Conservation (phyloP, 768 basidiomycete species). For the Phlebiopsis flavidoalba region DNA sequence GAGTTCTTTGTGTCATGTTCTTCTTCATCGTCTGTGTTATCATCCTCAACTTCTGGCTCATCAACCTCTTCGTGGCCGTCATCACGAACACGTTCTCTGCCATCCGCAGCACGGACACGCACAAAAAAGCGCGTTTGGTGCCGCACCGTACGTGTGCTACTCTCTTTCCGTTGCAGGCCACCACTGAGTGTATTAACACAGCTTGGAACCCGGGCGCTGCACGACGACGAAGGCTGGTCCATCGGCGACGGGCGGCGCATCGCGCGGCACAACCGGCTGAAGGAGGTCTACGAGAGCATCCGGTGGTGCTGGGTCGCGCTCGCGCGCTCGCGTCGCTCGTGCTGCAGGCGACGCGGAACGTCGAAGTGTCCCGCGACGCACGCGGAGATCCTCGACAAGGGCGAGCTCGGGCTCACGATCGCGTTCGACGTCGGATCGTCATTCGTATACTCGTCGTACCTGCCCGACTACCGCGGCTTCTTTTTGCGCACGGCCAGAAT, state of each 20-base stretch:
- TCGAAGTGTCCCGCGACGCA: slow-evolving; percentile 45
- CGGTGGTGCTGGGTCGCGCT: slow-evolving; percentile 73
- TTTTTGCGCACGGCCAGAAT: slow-evolving; percentile 59
- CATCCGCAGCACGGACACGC: slow-evolving; percentile 77
- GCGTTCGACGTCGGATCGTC: slow-evolving; percentile 83
- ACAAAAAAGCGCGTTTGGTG: slow-evolving; percentile 91
- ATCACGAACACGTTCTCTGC: slow-evolving; percentile 90
- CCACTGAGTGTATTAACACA: slow-evolving; percentile 14
- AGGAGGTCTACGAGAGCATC: slow-evolving; percentile 52
- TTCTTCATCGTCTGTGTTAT: slow-evolving; percentile 85
- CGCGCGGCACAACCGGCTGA: slow-evolving; percentile 41
- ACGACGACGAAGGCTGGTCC: slow-evolving; percentile 66
- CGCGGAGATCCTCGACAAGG: slow-evolving; percentile 45
- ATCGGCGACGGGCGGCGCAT: slow-evolving; percentile 39
- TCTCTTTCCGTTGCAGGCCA: background rate
- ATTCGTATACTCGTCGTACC: slow-evolving; percentile 48
- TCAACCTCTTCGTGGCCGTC: slow-evolving; percentile 93
- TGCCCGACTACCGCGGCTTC: slow-evolving; percentile 66
- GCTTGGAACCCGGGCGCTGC: slow-evolving; percentile 36
- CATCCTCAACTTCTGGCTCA: slow-evolving; percentile 90
- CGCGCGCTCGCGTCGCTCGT: slow-evolving; percentile 59
- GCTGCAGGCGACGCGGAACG: slow-evolving; percentile 47
- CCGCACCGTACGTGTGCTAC: slow-evolving; percentile 48
- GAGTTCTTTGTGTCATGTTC: slow-evolving; percentile 86
- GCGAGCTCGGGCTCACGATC: slow-evolving; percentile 74